A percentile compares a stretch with the other conserved stretches of the same genome.
phyloP scores from a whole-genome alignment of 495 filamentous ascomycete genomes.

The Viridothelium virens region DNA sequence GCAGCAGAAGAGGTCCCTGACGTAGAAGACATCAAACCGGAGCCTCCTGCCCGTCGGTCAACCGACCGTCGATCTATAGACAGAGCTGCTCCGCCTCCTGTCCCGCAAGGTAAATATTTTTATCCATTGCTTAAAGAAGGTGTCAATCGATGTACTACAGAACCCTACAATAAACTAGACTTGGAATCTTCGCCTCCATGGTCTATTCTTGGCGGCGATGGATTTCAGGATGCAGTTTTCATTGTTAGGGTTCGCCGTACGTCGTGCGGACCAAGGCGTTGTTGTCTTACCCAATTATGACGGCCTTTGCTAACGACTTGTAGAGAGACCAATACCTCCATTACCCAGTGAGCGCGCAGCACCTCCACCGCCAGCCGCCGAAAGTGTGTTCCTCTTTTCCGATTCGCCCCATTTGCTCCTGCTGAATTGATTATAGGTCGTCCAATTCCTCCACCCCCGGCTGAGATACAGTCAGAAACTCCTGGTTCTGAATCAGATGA shows the following conservation, averaged over 20 bases:
- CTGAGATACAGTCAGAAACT: conserved; percentile 54
- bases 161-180: background rate
- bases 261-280: conserved; percentile 23
- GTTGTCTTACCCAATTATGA: background rate
- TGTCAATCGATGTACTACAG: background rate
- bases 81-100: conserved; percentile 37
- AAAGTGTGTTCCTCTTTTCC: conserved; percentile 1
- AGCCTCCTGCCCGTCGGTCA: conserved; percentile 38
- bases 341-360: conserved; percentile 5
- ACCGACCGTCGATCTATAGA: conserved; percentile 29
- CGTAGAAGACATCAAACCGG: conserved; percentile 52
- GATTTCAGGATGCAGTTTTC: conserved; percentile 20
- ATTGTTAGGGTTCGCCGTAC: conserved; percentile 5
- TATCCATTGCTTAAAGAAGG: background rate
- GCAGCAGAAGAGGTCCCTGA: conserved; percentile 50
- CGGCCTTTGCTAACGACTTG: background rate
- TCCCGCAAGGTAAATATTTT: conserved; percentile 46
- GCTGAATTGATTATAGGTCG: conserved; percentile 36
- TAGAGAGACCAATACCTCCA: conserved; percentile 8
- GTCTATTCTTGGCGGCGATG: background rate
- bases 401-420: too few species aligned
- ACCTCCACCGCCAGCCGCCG: conserved; percentile 4
- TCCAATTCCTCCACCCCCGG: conserved; percentile 47
- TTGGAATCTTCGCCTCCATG: background rate
- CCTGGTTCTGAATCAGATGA: conserved; percentile 88